Evolutionary conservation across 345 rosid genomes (phyloP).

Genomic region (Salix viminalis): DNA sequence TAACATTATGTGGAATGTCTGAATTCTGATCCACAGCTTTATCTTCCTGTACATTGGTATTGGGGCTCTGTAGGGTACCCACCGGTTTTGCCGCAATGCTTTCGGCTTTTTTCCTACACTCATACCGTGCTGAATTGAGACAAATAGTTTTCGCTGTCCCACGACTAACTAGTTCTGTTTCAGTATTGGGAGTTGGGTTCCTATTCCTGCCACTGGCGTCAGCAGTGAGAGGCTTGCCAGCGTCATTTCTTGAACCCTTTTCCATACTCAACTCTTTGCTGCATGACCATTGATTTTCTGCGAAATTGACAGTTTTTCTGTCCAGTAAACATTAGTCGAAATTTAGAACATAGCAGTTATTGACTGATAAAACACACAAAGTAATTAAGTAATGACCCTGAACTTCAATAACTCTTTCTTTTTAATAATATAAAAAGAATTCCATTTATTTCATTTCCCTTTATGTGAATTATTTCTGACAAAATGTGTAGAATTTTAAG

Average conservation of each 20-base stretch:
- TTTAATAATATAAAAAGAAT: no score
- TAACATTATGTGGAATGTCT: conserved; percentile 21
- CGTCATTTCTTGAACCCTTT: conserved; percentile 46
- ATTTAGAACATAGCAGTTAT: background rate
- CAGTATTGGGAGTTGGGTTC: conserved; percentile 28
- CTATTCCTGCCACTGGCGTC: background rate
- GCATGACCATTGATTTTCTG: background rate
- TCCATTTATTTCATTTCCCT: no score
- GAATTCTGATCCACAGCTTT: conserved; percentile 31
- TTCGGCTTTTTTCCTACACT: conserved; percentile 44
- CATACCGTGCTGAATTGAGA: conserved; percentile 41
- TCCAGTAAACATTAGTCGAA: background rate
- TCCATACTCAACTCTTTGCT: background rate
- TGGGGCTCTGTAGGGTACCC: background rate
- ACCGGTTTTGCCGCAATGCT: conserved; percentile 26
- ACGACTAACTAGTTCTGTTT: conserved; percentile 40
- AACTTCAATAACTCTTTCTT: no score
- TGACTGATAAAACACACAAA: background rate
- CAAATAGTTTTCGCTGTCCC: conserved; percentile 27
- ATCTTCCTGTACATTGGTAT: conserved; percentile 27
- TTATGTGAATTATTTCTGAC: background rate
- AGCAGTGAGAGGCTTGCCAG: conserved; percentile 20
- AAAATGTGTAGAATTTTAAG: background rate
- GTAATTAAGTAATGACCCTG: background rate
- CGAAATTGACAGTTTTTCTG: background rate